Base-by-base conservation (phyloP, 768 basidiomycete species). In the Daedaleopsis sinensis region DNA sequence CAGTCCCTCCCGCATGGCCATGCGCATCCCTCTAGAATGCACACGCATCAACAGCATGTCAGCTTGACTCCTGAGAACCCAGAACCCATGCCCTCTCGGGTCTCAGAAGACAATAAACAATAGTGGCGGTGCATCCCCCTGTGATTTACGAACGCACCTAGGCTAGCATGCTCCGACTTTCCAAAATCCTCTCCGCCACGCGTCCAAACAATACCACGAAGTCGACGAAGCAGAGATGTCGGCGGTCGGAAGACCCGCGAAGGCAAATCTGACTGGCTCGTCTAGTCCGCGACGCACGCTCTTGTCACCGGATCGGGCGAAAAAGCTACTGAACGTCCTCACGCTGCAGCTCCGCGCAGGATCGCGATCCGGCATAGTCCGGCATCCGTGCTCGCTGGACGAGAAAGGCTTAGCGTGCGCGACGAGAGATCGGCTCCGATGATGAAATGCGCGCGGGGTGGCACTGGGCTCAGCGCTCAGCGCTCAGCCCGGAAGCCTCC, bases 121-220 rank as follows among this genome's bases (percentile, higher is more conserved):
- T 52, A 21, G 51, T 52, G 51, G 51, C 51, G 18, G 51, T 52
- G 51, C 51, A 24, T 16, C 15, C 37, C 19, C 51, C 49, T 50
- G 49, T 50, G 49, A 50, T 50, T 19, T 16, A 50, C 32, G 24
- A 52, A 35, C 10, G 12, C 11, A 27, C 23, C 47, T 49, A 21
- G 47, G 11, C 47, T 49, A 21, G 47, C 23, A 21, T 16, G 47
- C 15, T 24, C 47, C 47, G 47, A 49, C 13, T 24, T 23, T 23
- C 21, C 47, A 9, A 27, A 9, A 11, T 13, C 19, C 47, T 23
- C 23, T 27, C 47, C 23, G 23, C 47, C 21, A 21, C 13, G 9
- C 15, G 11, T 49, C 23, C 21, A 49, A 49, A 49, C 47, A 49
- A 49, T 23, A 49, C 21, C 47, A 27, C n/a, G 18, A 10, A 16